Conservation (phyloP, 805 yeast genomes). For the Yarrowia sp. region DNA sequence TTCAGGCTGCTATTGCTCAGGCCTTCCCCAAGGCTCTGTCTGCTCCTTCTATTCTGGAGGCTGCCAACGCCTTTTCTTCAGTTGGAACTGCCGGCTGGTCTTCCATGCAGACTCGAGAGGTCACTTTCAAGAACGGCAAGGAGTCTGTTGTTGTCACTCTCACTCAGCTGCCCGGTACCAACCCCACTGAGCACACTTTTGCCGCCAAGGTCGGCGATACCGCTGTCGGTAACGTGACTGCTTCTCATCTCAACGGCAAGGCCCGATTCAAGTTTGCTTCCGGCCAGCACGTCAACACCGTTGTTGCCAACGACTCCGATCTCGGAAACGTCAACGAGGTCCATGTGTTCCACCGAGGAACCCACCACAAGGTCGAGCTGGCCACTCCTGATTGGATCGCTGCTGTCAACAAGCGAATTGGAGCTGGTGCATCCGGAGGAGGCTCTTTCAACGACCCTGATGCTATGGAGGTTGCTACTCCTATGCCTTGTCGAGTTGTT, state of each 20-base stretch:
- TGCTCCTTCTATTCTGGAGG: conserved; percentile 12
- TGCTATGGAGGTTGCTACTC: conserved; percentile 99
- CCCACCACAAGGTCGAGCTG: conserved; percentile 33
- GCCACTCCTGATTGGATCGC: conserved; percentile 37
- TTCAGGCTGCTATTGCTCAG: conserved; percentile 37
- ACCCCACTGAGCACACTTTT: conserved; percentile 10
- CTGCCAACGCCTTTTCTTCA: conserved; percentile 27
- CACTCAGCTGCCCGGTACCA: conserved; percentile 26
- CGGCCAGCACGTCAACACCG: conserved; percentile 34
- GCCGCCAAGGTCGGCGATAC: conserved; percentile 24
- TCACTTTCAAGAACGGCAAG: conserved; percentile 28
- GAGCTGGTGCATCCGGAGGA: conserved; percentile 88
- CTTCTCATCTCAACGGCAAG: conserved; percentile 27
- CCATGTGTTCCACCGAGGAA: conserved; percentile 37
- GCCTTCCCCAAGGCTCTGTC: conserved; percentile 27
- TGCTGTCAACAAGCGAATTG: conserved; percentile 39
- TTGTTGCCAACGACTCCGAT: conserved; percentile 28
- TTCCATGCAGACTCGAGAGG: conserved; percentile 27
- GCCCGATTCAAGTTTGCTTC: conserved; percentile 31
- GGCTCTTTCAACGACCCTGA: conserved; percentile 98
- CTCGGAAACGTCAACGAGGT: conserved; percentile 28
- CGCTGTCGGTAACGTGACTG: conserved; percentile 25
- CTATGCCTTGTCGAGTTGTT: conserved; percentile 49
- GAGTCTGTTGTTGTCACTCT: conserved; percentile 27
- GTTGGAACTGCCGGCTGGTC: conserved; percentile 29